phyloP scores from a whole-genome alignment of 371 early-diverging fungal genomes.

The Blyttiomyces sp. region DNA sequence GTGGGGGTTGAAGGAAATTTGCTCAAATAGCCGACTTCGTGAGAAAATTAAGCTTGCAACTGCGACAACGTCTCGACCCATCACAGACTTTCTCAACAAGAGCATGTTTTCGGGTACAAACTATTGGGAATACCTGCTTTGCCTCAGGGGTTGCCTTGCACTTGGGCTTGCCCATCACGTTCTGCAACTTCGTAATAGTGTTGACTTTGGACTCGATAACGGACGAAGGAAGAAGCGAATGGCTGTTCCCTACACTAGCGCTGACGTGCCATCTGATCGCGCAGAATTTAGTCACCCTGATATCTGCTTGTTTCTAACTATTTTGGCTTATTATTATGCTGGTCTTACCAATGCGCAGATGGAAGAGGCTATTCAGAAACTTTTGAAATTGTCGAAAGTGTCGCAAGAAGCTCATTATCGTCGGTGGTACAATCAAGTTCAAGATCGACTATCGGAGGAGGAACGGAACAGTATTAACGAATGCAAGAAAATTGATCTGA shows the following conservation, averaged over 20 bases:
- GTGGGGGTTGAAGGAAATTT: no score
- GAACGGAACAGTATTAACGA: slow-evolving; percentile 1
- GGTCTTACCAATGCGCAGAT: slow-evolving; percentile 10
- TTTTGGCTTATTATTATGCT: slow-evolving; percentile 15
- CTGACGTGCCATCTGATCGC: slow-evolving; percentile 17
- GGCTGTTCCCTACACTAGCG: slow-evolving; percentile 24
- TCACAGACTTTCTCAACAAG: background rate
- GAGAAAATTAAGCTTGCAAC: no score
- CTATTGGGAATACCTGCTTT: background rate
- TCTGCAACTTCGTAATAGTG: slow-evolving; percentile 10
- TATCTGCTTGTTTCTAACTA: slow-evolving; percentile 7
- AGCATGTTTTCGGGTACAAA: background rate
- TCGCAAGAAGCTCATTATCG: slow-evolving; percentile 5
- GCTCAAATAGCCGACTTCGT: no score
- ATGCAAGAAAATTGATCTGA: slow-evolving; percentile 7
- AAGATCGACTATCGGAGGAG: background rate
- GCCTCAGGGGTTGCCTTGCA: slow-evolving; percentile 13
- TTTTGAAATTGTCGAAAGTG: background rate
- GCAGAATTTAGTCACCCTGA: slow-evolving; percentile 27
- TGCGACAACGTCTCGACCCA: slow-evolving; percentile 1
- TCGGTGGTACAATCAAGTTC: background rate
- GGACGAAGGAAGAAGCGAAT: background rate
- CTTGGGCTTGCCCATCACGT: slow-evolving; percentile 9
- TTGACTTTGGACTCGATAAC: slow-evolving; percentile 16
- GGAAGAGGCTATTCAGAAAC: background rate